These are phyloP conservation scores for Parathielavia appendiculata DNA, from an alignment of 495 filamentous ascomycete genomes.

Conservation along the genomic window DNA sequence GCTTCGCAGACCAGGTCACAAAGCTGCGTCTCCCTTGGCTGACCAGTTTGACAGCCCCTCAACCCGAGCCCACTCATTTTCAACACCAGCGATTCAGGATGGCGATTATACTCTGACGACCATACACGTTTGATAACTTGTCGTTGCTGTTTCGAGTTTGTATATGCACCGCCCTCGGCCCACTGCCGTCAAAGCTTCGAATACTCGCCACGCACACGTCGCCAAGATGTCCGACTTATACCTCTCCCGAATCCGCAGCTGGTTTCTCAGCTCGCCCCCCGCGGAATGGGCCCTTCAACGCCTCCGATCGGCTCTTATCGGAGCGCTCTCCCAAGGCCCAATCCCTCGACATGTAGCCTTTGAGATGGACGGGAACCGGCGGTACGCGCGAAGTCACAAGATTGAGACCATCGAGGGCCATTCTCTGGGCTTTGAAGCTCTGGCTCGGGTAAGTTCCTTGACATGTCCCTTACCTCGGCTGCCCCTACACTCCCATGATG, in stretches of 20 bases:
- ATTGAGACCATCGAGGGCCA: conserved; percentile 99
- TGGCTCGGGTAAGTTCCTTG: conserved; percentile 60
- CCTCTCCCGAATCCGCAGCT: conserved; percentile 70
- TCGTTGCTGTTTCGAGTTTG: background rate
- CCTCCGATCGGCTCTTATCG: conserved; percentile 75
- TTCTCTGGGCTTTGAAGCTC: conserved; percentile 88
- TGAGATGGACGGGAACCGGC: conserved; percentile 96
- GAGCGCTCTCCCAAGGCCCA: conserved; percentile 80
- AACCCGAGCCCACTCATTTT: background rate
- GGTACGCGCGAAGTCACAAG: conserved; percentile 81
- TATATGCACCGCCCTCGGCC: background rate
- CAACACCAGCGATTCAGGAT: background rate
- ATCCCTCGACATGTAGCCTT: conserved; percentile 94
- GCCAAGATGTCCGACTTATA: conserved; percentile 51
- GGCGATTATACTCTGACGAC: conserved; percentile 1
- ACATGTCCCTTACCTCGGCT: background rate
- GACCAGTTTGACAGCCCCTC: background rate
- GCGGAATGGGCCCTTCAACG: conserved; percentile 72
- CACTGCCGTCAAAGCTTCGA: background rate
- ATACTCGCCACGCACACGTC: background rate
- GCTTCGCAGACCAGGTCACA: too few relatives aligned
- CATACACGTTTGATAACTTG: background rate
- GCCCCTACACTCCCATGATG: background rate
- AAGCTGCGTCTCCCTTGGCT: conserved; percentile 9
- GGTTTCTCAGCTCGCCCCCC: conserved; percentile 84